Conservation (phyloP, 371 early-diverging fungal genomes). For the Gilbertella persicaria region DNA sequence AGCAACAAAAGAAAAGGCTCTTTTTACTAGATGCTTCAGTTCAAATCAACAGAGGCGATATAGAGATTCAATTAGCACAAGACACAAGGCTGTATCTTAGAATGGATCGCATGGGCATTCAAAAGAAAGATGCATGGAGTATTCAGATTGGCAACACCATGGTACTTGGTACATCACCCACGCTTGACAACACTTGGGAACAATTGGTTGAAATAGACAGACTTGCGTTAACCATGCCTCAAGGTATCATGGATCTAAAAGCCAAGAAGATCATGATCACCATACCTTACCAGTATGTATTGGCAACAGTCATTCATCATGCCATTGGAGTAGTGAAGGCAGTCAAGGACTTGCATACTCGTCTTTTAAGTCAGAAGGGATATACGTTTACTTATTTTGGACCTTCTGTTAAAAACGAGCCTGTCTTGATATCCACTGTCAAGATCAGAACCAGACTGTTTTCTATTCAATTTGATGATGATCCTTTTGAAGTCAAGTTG, state of each 20-base stretch:
- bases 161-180: slow-evolving; percentile 11
- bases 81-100: slow-evolving; percentile 7
- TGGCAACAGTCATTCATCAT: slow-evolving; percentile 22
- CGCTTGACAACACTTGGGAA: slow-evolving; percentile 4
- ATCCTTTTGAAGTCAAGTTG: slow-evolving; percentile 49
- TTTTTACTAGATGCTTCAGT: too few species aligned
- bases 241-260: not conserved
- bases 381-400: slow-evolving; percentile 14
- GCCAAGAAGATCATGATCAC: slow-evolving; percentile 6
- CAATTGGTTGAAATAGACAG: slow-evolving; percentile 12
- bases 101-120: slow-evolving; percentile 2
- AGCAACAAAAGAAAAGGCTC: too few species aligned
- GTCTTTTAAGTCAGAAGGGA: slow-evolving; percentile 2
- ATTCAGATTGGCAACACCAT: slow-evolving; percentile 7
- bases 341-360: slow-evolving; percentile 23
- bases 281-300: slow-evolving; percentile 26
- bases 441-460: slow-evolving; percentile 7
- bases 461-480: slow-evolving; percentile 40
- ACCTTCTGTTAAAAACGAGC: slow-evolving; percentile 7
- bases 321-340: slow-evolving; percentile 21
- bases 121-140: not conserved
- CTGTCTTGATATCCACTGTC: slow-evolving; percentile 8
- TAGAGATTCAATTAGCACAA: slow-evolving; percentile 8
- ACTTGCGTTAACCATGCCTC: not conserved
- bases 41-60: slow-evolving; percentile 8